Conservation (phyloP, 176 grass and related monocot genomes). For the Hordeum marinum region DNA sequence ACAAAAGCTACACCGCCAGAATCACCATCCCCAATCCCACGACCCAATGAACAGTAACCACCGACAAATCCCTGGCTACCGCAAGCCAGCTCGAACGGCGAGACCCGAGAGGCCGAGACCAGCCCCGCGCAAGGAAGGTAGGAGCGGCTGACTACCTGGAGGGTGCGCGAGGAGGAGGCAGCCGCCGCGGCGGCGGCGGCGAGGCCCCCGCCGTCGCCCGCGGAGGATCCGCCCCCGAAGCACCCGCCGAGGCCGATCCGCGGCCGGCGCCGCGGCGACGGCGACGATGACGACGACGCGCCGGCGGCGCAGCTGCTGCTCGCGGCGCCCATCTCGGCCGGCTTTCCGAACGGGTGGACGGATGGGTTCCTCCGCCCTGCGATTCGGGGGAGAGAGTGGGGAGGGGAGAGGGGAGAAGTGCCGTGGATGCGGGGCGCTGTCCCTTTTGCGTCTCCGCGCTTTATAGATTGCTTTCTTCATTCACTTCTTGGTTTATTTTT, state of each 20-base stretch:
- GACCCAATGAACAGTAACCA: not conserved
- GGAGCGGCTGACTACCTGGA: conserved; percentile 30
- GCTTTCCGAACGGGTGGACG: not conserved
- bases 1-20: not conserved
- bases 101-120: too few species aligned
- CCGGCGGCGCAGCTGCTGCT: conserved; percentile 62
- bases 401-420: not conserved
- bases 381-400: not conserved
- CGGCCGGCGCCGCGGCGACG: conserved; percentile 23
- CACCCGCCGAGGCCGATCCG: conserved; percentile 46
- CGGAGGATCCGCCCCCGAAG: conserved; percentile 61
- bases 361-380: not conserved
- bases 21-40: not conserved
- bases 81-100: not conserved
- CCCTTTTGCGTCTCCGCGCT: conserved; percentile 8
- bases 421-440: conserved; percentile 22
- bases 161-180: conserved; percentile 33
- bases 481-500: not conserved
- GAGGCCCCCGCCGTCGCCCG: not conserved
- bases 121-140: not conserved
- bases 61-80: not conserved
- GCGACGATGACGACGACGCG: not conserved
- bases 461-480: not conserved
- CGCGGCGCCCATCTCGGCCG: conserved; percentile 65
- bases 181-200: not conserved